Percentiles rank a stretch among this genome's conserved stretches.
These are phyloP conservation scores for Lepiota venenata DNA, from an alignment of 768 basidiomycete species.

Conservation along the genomic window DNA sequence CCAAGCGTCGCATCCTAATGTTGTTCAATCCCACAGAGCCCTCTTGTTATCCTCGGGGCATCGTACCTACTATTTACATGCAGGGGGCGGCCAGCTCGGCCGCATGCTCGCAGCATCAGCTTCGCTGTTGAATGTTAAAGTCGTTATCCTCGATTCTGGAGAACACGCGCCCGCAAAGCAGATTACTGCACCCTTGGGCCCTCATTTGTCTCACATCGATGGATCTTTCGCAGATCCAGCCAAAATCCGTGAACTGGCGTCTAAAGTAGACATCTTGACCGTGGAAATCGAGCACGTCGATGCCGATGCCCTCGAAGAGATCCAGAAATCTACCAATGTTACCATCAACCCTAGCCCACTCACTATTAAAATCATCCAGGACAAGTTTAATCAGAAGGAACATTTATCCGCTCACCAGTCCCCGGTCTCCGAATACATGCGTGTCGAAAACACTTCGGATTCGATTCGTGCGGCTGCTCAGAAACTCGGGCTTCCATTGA, in stretches of 20 bases:
- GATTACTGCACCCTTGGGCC: constrained; percentile 47
- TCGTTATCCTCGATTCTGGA: constrained; percentile 84
- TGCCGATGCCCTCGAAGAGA: constrained; percentile 63
- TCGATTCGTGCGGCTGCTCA: constrained; percentile 50
- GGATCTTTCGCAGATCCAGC: constrained; percentile 82
- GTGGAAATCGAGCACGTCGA: constrained; percentile 98
- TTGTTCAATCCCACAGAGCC: no score
- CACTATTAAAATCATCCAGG: constrained; percentile 87
- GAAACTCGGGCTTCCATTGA: constrained; percentile 78
- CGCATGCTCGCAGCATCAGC: no score
- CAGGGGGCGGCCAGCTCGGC: no score
- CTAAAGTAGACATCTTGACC: constrained; percentile 81
- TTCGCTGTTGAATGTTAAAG: constrained; percentile 58
- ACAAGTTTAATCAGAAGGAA: constrained; percentile 70
- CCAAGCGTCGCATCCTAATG: no score
- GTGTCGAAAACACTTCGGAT: constrained; percentile 51
- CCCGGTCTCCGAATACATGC: constrained; percentile 34
- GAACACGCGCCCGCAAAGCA: constrained; percentile 88
- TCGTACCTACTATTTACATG: no score
- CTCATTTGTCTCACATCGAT: constrained; percentile 63
- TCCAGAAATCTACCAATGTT: constrained; percentile 38
- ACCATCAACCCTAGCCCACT: constrained; percentile 73
- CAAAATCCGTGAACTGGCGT: constrained; percentile 73
- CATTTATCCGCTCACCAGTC: constrained; percentile 48
- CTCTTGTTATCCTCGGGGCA: no score